Percentiles rank a stretch among this genome's conserved stretches.
Evolutionary conservation across 495 filamentous ascomycete species (phyloP).

Genomic region (Penicillium crystallinum): DNA sequence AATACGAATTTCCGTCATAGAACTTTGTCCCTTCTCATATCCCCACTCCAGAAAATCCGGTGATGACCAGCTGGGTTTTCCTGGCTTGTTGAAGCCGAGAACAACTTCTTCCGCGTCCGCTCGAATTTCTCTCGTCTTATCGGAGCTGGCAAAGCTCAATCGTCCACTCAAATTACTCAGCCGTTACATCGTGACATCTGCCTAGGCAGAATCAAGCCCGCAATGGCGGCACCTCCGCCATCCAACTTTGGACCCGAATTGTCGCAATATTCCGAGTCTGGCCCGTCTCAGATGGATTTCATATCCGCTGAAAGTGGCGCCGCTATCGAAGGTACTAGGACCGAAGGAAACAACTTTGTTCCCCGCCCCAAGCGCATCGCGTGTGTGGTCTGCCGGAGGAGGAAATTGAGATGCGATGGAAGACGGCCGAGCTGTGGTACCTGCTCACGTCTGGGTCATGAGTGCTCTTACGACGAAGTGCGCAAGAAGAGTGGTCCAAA

Average conservation of each 20-base stretch:
- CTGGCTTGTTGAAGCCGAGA: neutral
- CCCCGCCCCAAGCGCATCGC: constrained; percentile 90
- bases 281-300: constrained; percentile 26
- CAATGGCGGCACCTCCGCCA: constrained; percentile 19
- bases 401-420: constrained; percentile 79
- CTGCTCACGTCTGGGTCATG: constrained; percentile 81
- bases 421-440: constrained; percentile 82
- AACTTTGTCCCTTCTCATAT: constrained; percentile 9
- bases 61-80: constrained; percentile 6
- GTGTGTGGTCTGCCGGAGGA: constrained; percentile 91
- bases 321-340: constrained; percentile 30
- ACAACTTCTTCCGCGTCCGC: neutral
- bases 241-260: constrained; percentile 45
- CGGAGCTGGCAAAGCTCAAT: neutral
- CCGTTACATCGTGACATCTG: neutral
- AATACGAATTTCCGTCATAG: constrained; percentile 11
- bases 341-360: constrained; percentile 55
- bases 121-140: constrained; percentile 1
- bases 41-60: constrained; percentile 5
- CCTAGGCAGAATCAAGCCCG: constrained; percentile 5
- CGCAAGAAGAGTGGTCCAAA: constrained; percentile 97
- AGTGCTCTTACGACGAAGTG: constrained; percentile 92
- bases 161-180: constrained; percentile 13
- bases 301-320: constrained; percentile 25
- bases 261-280: constrained; percentile 35